Evolutionary conservation across 768 basidiomycete genomes (phyloP), one percentile per base, ranked within the genome.

Genomic region (Hypholoma sublateritium): DNA sequence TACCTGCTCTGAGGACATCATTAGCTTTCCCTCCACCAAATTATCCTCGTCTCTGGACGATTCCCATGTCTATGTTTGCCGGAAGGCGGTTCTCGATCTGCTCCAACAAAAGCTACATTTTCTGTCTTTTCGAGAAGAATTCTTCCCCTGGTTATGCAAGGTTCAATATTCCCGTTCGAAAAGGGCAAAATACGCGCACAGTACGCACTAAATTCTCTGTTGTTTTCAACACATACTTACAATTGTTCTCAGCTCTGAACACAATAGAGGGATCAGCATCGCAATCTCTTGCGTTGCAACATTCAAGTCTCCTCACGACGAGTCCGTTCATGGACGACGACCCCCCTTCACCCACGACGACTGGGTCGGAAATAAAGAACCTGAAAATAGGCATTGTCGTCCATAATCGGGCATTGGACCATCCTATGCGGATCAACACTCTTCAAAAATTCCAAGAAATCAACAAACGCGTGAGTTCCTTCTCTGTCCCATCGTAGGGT

Each of bases 71-170:
- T 97, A 96, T 64, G 85, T 96, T 34, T 94, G 93, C 74, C 82
- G 84, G 60, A 82, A 83, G 57, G 80, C 83, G 16, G 77, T 96
- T 7, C 75, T 97, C 22, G 87, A 92, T 56, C 77, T 85, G 12
- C 74, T 95, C 24, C 79, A 83, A 11, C 80, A 84, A 58, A 91
- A 91, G 64, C 74, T 73, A 4, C 80, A 85, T 62, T 79, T 95
- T 41, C 87, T 92, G 50, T 96, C 94, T 14, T 78, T 98, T 50
- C 81, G 89, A 50, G 90, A 95, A 69, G 93, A 97, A 58, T 91
- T 97, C 65, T 69, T 98, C 11, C 95, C 95, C 0, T 97, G 94
- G 92, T 67, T 97, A 54, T 90, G 93, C 73, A 94, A 92, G 67
- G 74, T 91, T 5, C 90, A 91, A 59, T 93, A 93, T 68, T 87